These are phyloP conservation scores for Arthrobotrys megalospora DNA, from an alignment of 2,329 filamentous ascomycete species.

Conservation along the genomic window DNA sequence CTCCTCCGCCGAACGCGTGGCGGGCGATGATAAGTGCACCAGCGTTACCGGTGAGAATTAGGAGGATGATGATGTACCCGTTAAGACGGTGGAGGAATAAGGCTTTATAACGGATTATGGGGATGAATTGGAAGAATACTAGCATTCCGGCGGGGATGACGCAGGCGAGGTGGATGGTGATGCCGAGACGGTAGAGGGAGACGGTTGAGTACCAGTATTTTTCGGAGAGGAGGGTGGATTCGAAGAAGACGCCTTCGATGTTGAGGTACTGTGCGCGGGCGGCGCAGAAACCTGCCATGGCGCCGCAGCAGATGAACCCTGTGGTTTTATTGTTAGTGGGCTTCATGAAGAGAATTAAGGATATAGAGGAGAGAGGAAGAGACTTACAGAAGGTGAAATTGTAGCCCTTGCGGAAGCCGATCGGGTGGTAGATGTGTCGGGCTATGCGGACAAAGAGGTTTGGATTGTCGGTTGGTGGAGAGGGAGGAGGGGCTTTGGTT, in stretches of 20 bases:
- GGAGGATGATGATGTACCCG: constrained; percentile 72
- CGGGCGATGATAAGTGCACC: constrained; percentile 73
- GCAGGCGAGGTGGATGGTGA: constrained; percentile 69
- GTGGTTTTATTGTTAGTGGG: not conserved
- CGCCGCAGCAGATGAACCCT: constrained; percentile 68
- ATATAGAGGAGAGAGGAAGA: not conserved
- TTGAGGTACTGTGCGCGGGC: constrained; percentile 71
- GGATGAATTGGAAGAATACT: constrained; percentile 71
- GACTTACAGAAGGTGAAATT: constrained; percentile 72
- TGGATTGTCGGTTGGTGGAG: not conserved
- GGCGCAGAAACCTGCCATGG: constrained; percentile 70
- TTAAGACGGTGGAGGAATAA: constrained; percentile 75
- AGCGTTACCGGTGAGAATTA: constrained; percentile 70
- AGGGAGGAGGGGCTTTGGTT: not conserved
- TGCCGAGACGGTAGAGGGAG: constrained; percentile 67
- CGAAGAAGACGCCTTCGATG: constrained; percentile 65
- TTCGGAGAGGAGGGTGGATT: constrained; percentile 68
- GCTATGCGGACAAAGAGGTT: constrained; percentile 28
- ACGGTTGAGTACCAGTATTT: constrained; percentile 68
- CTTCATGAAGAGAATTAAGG: not conserved
- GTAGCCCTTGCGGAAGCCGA: constrained; percentile 73
- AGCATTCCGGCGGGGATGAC: constrained; percentile 70
- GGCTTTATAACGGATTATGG: constrained; percentile 70
- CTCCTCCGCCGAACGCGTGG: constrained; percentile 72
- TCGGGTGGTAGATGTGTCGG: constrained; percentile 42